These are phyloP conservation scores for Nigrospora osmanthi DNA, from an alignment of 2,329 filamentous ascomycete genomes.

Conservation along the genomic window DNA sequence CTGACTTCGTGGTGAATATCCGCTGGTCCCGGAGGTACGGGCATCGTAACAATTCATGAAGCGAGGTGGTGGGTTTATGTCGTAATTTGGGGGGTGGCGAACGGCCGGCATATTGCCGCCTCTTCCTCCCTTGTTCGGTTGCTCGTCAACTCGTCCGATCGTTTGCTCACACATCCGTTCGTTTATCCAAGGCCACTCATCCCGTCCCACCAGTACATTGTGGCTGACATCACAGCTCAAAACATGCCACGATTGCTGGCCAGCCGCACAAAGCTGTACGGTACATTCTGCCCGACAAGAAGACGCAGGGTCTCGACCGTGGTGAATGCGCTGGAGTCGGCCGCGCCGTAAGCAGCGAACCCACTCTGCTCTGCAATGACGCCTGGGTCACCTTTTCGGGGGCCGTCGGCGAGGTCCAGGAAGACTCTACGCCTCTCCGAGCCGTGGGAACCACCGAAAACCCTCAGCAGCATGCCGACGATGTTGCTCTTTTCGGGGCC, in stretches of 20 bases:
- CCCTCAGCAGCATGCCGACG: constrained; percentile 68
- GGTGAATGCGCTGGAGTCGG: constrained; percentile 76
- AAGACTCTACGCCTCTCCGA: constrained; percentile 59
- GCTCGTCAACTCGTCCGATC: too few species aligned
- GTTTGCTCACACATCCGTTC: too few species aligned
- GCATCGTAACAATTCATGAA: too few species aligned
- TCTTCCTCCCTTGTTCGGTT: too few species aligned
- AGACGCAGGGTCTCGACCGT: constrained; percentile 74
- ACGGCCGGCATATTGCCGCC: too few species aligned
- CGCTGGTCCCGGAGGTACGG: too few species aligned
- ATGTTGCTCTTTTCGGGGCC: constrained; percentile 71
- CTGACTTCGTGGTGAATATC: too few species aligned
- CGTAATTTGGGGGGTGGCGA: too few species aligned
- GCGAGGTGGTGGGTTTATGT: too few species aligned
- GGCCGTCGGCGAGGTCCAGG: constrained; percentile 65
- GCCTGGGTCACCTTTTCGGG: constrained; percentile 60
- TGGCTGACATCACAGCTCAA: constrained; percentile 12
- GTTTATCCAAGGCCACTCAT: too few species aligned
- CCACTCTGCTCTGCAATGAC: constrained; percentile 65
- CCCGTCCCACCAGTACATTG: too few species aligned
- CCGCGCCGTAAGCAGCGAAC: constrained; percentile 72
- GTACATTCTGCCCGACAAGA: constrained; percentile 78
- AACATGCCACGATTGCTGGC: constrained; percentile 48
- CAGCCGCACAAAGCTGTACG: constrained; percentile 77
- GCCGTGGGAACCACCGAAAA: constrained; percentile 44